phyloP scores from a whole-genome alignment of 805 yeast genomes.

The Tetrapisispora arboricola region DNA sequence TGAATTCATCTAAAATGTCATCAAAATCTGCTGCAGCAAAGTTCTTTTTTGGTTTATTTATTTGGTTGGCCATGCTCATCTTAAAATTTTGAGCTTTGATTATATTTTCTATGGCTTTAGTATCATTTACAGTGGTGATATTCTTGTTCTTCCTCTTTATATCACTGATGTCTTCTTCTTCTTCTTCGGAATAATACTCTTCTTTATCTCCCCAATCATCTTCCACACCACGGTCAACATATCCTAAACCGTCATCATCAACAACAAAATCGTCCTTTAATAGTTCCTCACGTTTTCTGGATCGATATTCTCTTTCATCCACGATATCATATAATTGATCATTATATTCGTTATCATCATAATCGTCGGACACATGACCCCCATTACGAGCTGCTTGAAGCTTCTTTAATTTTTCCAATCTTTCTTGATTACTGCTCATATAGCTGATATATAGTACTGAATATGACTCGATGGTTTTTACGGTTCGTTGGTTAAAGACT shows the following conservation, averaged over 20 bases:
- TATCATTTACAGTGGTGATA: slow-evolving; percentile 4
- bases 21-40: slow-evolving; percentile 49
- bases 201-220: slow-evolving; percentile 50
- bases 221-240: slow-evolving; percentile 86
- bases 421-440: slow-evolving; percentile 34
- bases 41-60: slow-evolving; percentile 29
- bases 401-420: slow-evolving; percentile 44
- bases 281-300: slow-evolving; percentile 67
- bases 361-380: slow-evolving; percentile 9
- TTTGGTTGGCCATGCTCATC: slow-evolving; percentile 25
- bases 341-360: slow-evolving; percentile 31
- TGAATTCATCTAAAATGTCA: slow-evolving; percentile 53
- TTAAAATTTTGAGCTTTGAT: slow-evolving; percentile 43
- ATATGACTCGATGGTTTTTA: not conserved
- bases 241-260: slow-evolving; percentile 89
- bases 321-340: slow-evolving; percentile 72
- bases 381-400: slow-evolving; percentile 46
- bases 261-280: slow-evolving; percentile 88
- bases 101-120: slow-evolving; percentile 31
- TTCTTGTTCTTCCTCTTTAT: slow-evolving; percentile 18
- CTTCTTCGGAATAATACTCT: slow-evolving; percentile 49
- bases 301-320: slow-evolving; percentile 68
- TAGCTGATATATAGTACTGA: not conserved
- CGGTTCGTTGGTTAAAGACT: too few species aligned
- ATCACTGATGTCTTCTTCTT: slow-evolving; percentile 28